These are phyloP conservation scores for Leptographium wingfieldii DNA, from an alignment of 2,329 filamentous ascomycete species.

Conservation along the genomic window DNA sequence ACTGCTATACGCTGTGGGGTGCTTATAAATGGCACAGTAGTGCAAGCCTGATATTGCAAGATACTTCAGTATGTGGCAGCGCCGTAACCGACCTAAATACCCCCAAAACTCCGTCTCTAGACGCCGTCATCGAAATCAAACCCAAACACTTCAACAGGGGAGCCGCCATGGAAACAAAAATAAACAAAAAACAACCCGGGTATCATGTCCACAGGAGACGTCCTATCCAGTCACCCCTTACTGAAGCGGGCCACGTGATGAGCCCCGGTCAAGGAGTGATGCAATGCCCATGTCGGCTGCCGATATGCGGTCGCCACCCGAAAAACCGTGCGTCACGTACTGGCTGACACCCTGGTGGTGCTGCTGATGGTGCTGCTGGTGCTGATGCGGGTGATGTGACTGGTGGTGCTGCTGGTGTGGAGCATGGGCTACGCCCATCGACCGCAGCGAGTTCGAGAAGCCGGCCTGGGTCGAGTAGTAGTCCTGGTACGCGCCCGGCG, in stretches of 20 bases:
- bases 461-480: slow-evolving; percentile 20
- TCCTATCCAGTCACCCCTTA: neutral
- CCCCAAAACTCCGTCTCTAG: no score
- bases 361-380: slow-evolving; percentile 5
- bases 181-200: neutral
- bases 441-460: slow-evolving; percentile 37
- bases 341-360: slow-evolving; percentile 23
- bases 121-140: no score
- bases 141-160: no score
- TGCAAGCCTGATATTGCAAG: no score
- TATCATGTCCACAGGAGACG: slow-evolving; percentile 1
- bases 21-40: no score
- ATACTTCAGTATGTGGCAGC: no score
- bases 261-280: slow-evolving; percentile 41
- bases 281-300: slow-evolving; percentile 48
- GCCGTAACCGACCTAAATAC: no score
- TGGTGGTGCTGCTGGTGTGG: neutral
- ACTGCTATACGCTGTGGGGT: no score
- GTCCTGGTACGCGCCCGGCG: slow-evolving; percentile 11
- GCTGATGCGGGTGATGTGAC: slow-evolving; percentile 5
- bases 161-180: no score
- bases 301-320: slow-evolving; percentile 30
- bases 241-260: slow-evolving; percentile 4
- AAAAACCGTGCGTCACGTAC: slow-evolving; percentile 24
- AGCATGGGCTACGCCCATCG: slow-evolving; percentile 9